Evolutionary conservation across 176 grass and related monocot species (phyloP), one percentile per base, ranked within the genome.

Genomic region (Avena eriantha): DNA sequence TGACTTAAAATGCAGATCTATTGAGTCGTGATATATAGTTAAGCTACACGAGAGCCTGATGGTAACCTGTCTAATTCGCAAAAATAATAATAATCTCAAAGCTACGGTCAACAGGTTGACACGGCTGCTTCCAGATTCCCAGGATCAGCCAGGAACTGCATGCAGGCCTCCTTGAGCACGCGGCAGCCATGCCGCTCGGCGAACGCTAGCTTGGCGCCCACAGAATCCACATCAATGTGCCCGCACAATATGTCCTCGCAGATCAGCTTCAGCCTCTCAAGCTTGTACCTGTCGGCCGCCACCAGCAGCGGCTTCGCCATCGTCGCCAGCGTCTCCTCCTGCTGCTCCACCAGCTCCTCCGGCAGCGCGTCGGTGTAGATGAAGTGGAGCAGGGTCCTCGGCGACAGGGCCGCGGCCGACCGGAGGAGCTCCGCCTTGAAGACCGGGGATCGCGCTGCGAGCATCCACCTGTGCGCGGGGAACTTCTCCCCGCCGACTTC

Each of bases 351-450:
- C 16, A 60, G 60, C 77, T 19, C 77, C 35, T 10, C 9, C 0
- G 56, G 57, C 24, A 43, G 10, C 13, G 70, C 43, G 5, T 73
- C 70, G 5, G 70, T 48, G 70, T 48, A 73, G 70, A 73, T 48
- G 70, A 73, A 73, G 70, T 73, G 70, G 21, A 73, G 41, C 43
- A 73, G 70, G 10, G 43, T 41, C 70, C n/a, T n/a, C n/a, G n/a
- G n/a, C n/a, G n/a, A n/a, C n/a, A n/a, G n/a, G n/a, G n/a, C 11
- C 1, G 69, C 41, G 5, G 69, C n/a, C 41, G 41, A 73, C 70
- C 0, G 43, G n/a, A 16, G 6, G 41, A 73, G n/a, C 12, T 73
- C 43, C 21, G 41, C 70, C 70, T 9, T 49, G 70, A 73, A 48
- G n/a, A 73, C 41, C 0, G 70, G 70, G 13, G 70, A 73, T 4